Base-by-base conservation (phyloP, 352 stramenopile genomes). In the Albugo candida region DNA sequence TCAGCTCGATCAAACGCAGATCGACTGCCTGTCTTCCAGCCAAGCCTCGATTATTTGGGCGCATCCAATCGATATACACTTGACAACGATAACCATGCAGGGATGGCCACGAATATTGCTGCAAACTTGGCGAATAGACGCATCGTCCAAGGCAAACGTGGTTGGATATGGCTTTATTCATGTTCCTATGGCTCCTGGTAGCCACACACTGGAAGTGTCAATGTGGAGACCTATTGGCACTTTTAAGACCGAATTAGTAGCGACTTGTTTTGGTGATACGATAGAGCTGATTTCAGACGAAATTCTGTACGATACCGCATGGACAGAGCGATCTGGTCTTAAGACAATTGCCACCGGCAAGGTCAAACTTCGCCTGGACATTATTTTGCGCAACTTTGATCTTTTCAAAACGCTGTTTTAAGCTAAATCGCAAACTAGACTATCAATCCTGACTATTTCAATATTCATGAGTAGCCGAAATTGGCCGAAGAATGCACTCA, bases 21-120 rank as follows among this genome's bases (percentile, higher is more conserved):
- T 66, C 13, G 53, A 60, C n/a, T 43, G 17, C 38, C 17, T 43
- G 3, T 43, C 38, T 8, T 24, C 38, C 20, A 19, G 17, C 8
- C 17, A 43, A 8, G 20, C 17, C 17, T 19, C 20, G 8, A 43
- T 61, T 31, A 58, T 81, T 10, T 83, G 73, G 70, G 58, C 55
- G 16, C 68, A 86, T 38, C 73, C 73, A 5, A 62, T 86, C 19
- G 70, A 82, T 54, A 54, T 83, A 24, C 73, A 85, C 51, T 74
- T 81, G 16, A 60, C 59, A 3, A 73, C 63, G 14, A 64, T 59
- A 8, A 63, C 65, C 0, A 67, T 83, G 21, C 58, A 77, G 13
- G 68, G 68, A 17, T 83, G 73, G 73, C 70, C 73, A 1, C 77
- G 71, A 40, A 36, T 82, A 3, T 37, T 83, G 19, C 54, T 86